Evolutionary conservation across 352 stramenopile species (phyloP).

Genomic region (Chrysophaeum taylorii): DNA sequence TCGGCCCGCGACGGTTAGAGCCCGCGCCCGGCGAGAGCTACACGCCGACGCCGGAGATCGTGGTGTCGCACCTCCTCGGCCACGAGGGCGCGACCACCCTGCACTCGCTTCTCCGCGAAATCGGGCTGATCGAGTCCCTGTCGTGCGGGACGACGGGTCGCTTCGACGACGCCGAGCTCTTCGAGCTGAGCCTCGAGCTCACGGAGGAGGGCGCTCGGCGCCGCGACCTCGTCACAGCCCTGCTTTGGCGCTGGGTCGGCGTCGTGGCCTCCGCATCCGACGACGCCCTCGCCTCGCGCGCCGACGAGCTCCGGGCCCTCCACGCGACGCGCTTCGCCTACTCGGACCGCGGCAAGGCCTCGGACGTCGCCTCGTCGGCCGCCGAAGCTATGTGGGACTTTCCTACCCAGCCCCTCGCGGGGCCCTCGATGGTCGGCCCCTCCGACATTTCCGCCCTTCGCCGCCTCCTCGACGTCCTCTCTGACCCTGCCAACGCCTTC

Average conservation of each 20-base stretch:
- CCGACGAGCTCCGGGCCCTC: neutral
- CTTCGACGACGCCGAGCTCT: slow-evolving; percentile 41
- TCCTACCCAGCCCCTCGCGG: neutral
- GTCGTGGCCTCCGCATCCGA: neutral
- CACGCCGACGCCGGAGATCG: slow-evolving; percentile 42
- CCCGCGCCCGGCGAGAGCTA: neutral
- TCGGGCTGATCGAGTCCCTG: slow-evolving; percentile 42
- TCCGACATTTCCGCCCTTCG: neutral
- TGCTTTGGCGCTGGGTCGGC: slow-evolving; percentile 50
- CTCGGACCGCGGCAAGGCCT: neutral
- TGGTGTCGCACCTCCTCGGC: slow-evolving; percentile 51
- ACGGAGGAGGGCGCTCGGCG: slow-evolving; percentile 46
- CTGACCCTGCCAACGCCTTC: neutral
- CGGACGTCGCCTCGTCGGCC: neutral
- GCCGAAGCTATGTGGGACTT: neutral
- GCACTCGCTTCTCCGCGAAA: slow-evolving; percentile 46
- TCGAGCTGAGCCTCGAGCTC: slow-evolving; percentile 40
- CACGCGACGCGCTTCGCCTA: neutral
- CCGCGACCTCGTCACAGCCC: slow-evolving; percentile 43
- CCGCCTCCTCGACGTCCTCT: neutral
- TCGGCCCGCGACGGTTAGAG: no score
- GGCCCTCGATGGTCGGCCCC: neutral
- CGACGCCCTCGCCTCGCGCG: neutral
- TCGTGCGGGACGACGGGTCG: slow-evolving; percentile 35
- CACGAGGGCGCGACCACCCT: slow-evolving; percentile 51